phyloP scores from a whole-genome alignment of 208 protist species.

The Leishmania gerbilli region DNA sequence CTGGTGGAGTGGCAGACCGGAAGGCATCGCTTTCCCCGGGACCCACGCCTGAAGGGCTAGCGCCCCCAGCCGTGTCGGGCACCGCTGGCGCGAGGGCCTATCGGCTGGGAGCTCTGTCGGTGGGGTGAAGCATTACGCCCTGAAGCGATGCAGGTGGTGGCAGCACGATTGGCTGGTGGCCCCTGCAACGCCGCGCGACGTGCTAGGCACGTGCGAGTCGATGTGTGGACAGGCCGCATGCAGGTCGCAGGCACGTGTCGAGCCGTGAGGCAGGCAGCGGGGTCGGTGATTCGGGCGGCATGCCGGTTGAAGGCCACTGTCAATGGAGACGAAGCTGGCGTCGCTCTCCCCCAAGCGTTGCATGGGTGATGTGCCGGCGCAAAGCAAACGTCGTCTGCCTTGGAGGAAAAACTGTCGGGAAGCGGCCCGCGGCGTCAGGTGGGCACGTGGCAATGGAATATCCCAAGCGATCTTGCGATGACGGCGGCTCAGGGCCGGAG shows the following conservation, averaged over 20 bases:
- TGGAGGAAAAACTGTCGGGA: neutral
- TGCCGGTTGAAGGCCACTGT: neutral
- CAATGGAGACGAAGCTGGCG: neutral
- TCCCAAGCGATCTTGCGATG: neutral
- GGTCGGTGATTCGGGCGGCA: neutral
- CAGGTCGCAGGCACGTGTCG: neutral
- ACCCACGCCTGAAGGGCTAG: neutral
- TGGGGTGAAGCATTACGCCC: neutral
- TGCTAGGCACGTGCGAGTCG: neutral
- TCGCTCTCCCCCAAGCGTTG: neutral
- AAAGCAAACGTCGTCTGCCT: neutral
- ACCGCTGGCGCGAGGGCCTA: neutral
- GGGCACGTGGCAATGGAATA: neutral
- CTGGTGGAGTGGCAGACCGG: neutral
- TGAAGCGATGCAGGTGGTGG: neutral
- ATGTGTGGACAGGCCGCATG: neutral
- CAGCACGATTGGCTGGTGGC: neutral
- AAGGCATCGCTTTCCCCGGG: neutral
- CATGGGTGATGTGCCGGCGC: too few relatives aligned
- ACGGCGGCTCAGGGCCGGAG: neutral
- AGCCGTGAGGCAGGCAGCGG: neutral
- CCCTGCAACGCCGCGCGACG: neutral
- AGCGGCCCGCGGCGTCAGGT: neutral
- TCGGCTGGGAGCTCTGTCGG: neutral
- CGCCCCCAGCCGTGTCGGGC: neutral